Percentiles rank a stretch among this genome's conserved stretches.
Conservation (phyloP, 2,329 filamentous ascomycete species). For the Graphilbum sp. region DNA sequence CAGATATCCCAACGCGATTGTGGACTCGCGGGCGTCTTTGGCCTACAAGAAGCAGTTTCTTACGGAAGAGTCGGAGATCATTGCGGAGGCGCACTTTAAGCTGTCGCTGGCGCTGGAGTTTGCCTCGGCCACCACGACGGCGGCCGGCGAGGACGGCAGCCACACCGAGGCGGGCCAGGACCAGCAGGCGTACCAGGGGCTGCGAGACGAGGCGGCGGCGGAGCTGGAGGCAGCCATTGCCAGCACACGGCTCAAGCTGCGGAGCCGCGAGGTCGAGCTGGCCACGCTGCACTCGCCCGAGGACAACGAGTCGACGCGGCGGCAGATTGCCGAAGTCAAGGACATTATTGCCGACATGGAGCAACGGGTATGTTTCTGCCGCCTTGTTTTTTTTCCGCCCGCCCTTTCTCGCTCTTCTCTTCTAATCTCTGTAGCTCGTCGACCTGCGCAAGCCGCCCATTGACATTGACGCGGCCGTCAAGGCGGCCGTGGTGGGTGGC, state of each 20-base stretch:
- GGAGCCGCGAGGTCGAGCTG: conserved; percentile 52
- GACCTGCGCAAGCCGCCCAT: conserved; percentile 52
- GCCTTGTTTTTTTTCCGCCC: neutral
- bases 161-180: conserved; percentile 21
- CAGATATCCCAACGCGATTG: conserved; percentile 70
- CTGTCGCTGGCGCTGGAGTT: conserved; percentile 91
- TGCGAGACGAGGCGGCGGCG: conserved; percentile 53
- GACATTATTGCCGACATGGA: conserved; percentile 69
- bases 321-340: conserved; percentile 55
- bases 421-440: conserved; percentile 30
- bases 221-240: conserved; percentile 61
- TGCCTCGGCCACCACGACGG: conserved; percentile 54
- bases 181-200: conserved; percentile 47
- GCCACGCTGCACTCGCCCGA: conserved; percentile 45
- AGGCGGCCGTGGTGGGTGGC: conserved; percentile 20
- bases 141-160: neutral
- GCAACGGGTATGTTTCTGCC: conserved; percentile 38
- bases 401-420: neutral
- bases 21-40: conserved; percentile 64
- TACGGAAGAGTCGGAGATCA: conserved; percentile 62
- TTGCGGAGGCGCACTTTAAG: conserved; percentile 94
- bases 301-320: conserved; percentile 46
- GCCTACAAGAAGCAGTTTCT: conserved; percentile 66
- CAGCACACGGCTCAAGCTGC: conserved; percentile 54
- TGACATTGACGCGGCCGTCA: conserved; percentile 37